Base-by-base conservation (phyloP, 208 protist species). In the Leishmania martiniquensis region DNA sequence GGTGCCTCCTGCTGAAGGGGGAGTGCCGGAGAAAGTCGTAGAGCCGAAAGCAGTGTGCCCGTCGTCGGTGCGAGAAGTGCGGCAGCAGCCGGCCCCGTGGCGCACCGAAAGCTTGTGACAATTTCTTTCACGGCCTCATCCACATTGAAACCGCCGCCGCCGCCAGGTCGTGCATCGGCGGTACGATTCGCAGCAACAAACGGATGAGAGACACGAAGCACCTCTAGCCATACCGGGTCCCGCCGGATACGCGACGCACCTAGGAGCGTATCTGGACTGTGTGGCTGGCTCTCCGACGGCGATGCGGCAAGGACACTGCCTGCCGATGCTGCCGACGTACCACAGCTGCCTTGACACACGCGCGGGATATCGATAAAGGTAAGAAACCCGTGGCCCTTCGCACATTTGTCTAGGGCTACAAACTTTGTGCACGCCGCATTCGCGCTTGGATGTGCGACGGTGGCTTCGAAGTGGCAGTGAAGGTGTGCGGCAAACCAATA, bases 401-500 rank as follows among this genome's bases (percentile, higher is more conserved):
- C 77, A 71, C 91, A 97, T 82, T 98, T 98, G 80, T 97, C 96
- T 25, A 98, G 85, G 49, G 96, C 96, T 5, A 97, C 49, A 80
- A 98, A 98, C 59, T 39, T 63, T 25, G 75, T 82, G 57, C 55
- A 82, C 71, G 1, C 51, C n/a, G 39, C 47, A 34, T 47, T 49
- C 29, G 59, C 39, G 4, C 55, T 47, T 29, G 49, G 42, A 78
- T 93, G 89, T 2, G 69, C 65, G 10, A 98, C 91, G 20, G 78
- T 77, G 17, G 95, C 95, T 34, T 91, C 79, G 76, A 98, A 98
- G 76, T 88, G 77, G 78, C 93, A 97, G 78, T 98, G 96, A 47
- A 98, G 82, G 73, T 98, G 96, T 1, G 90, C 95, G 2, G 93
- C 83, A 20, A 98, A 85, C 93, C 92, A 98, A 77, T 93, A 94